phyloP scores from a whole-genome alignment of 163 green algal species.

The Coccomyxa subellipsoidea region DNA sequence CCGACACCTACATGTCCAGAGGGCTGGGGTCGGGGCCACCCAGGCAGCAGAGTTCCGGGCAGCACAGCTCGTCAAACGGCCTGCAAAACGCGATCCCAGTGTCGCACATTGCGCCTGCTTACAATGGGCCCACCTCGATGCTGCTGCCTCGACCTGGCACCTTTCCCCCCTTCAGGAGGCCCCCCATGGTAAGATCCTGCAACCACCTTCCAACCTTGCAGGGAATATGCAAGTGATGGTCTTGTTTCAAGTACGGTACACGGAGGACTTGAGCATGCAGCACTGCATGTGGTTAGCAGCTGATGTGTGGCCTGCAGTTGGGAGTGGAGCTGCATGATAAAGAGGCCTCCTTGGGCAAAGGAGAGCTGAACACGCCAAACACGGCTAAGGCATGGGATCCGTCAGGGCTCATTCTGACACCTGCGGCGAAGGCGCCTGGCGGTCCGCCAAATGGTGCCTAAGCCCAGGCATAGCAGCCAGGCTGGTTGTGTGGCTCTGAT shows the following conservation, averaged over 20 bases:
- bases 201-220: not conserved
- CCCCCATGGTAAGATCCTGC: not conserved
- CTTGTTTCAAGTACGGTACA: not conserved
- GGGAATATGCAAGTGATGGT: not conserved
- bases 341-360: not conserved
- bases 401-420: not conserved
- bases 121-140: not conserved
- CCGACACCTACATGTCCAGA: not conserved
- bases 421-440: not conserved
- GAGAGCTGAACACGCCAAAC: not conserved
- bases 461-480: not conserved
- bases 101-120: not conserved
- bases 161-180: not conserved
- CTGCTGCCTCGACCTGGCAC: not conserved
- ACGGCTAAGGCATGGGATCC: not conserved
- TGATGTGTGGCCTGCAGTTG: not conserved
- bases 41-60: not conserved
- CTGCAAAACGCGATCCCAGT: not conserved
- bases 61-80: not conserved
- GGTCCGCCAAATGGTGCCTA: not conserved
- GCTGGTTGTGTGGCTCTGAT: no score
- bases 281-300: not conserved
- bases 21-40: not conserved
- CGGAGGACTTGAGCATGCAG: not conserved
- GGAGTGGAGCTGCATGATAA: not conserved